phyloP scores from a whole-genome alignment of 768 basidiomycete species.

The Cubamyces lactineus region DNA sequence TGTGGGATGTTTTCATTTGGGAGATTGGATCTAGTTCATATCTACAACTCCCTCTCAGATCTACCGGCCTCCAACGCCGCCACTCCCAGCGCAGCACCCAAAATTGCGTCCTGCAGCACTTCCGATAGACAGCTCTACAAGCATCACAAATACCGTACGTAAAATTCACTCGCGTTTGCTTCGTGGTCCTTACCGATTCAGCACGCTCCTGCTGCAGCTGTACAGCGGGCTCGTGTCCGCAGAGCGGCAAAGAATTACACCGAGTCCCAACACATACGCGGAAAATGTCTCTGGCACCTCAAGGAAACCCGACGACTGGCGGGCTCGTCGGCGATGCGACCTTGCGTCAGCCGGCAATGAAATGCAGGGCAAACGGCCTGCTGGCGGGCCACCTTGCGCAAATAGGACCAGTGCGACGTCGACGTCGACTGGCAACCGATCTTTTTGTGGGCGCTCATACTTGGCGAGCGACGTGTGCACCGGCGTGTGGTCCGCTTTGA shows the following conservation, averaged over 20 bases:
- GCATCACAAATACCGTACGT: constrained; percentile 15
- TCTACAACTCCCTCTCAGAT: constrained; percentile 22
- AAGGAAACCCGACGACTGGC: constrained; percentile 1
- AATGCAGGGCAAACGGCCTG: constrained; percentile 1
- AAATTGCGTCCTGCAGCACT: constrained; percentile 14
- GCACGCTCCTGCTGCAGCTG: constrained; percentile 1
- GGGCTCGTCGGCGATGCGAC: background rate
- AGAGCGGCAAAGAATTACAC: constrained; percentile 10
- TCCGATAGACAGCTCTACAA: constrained; percentile 15
- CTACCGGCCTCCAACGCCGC: constrained; percentile 40
- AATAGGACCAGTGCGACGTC: constrained; percentile 16
- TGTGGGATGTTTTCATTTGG: constrained; percentile 9
- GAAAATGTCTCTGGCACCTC: constrained; percentile 11
- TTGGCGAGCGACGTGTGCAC: constrained; percentile 9
- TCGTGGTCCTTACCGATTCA: background rate
- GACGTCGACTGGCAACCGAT: constrained; percentile 16
- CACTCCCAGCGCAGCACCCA: constrained; percentile 29
- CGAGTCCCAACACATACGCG: constrained; percentile 1
- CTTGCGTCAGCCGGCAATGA: constrained; percentile 3
- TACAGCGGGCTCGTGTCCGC: constrained; percentile 8
- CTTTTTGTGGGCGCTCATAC: constrained; percentile 14
- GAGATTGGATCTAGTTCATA: constrained; percentile 13
- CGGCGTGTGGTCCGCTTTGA: constrained; percentile 22
- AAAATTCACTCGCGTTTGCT: background rate
- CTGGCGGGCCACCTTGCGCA: background rate